Conservation (phyloP, 1,284 basidiomycete species). For the Xerocomus alliaceus region DNA sequence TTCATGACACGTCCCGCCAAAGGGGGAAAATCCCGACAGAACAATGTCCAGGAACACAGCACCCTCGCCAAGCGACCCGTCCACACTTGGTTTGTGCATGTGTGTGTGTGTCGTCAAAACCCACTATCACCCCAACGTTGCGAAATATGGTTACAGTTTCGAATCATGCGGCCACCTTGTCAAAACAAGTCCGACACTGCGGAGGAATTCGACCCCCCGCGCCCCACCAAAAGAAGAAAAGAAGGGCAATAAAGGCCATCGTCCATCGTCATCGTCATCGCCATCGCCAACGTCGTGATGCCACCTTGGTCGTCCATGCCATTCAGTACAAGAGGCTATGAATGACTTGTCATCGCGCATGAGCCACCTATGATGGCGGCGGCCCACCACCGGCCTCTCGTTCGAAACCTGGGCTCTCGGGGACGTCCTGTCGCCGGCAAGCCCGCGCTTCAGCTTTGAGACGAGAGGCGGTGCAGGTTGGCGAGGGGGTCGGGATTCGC, state of each 20-base stretch:
- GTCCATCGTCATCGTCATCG: neutral
- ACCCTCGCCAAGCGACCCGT: slow-evolving; percentile 5
- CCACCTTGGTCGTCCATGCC: neutral
- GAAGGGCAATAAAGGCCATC: neutral
- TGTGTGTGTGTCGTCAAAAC: neutral
- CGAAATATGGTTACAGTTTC: neutral
- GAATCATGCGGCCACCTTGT: neutral
- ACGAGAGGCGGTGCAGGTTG: slow-evolving; percentile 4
- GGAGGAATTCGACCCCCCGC: neutral
- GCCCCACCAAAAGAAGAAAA: neutral
- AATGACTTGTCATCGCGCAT: neutral
- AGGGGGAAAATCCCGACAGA: neutral
- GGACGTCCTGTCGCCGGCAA: neutral
- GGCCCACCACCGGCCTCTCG: too few relatives aligned
- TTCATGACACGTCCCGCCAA: slow-evolving; percentile 7
- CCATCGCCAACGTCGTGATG: neutral
- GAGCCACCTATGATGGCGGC: too few relatives aligned
- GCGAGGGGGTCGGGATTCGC: too few relatives aligned
- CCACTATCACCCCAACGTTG: neutral
- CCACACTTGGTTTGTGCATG: too few relatives aligned
- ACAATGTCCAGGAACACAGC: slow-evolving; percentile 26
- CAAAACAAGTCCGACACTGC: neutral
- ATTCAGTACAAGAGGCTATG: neutral
- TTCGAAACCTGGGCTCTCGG: neutral
- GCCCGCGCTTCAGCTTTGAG: neutral